Percentiles rank a stretch among this genome's conserved stretches.
Evolutionary conservation across 768 basidiomycete species (phyloP).

Genomic region (Russula virescens): DNA sequence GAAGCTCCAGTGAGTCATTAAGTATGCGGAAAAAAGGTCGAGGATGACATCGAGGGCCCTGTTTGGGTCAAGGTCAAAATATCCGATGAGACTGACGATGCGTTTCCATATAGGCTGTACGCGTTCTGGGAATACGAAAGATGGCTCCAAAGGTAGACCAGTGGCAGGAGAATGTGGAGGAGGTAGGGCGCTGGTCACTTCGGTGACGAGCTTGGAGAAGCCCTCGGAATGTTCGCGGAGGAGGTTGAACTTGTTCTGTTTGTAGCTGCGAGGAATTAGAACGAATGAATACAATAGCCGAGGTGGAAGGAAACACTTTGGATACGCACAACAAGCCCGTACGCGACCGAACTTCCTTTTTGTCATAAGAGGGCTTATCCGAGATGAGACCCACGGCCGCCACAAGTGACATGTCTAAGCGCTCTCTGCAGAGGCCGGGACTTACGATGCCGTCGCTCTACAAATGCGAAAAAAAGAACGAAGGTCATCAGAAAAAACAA

Average conservation of each 20-base stretch:
- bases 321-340: constrained; percentile 73
- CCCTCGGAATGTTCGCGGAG: constrained; percentile 97
- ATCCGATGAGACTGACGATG: constrained; percentile 84
- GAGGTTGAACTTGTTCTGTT: constrained; percentile 97
- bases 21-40: constrained; percentile 80
- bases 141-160: constrained; percentile 58
- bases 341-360: constrained; percentile 74
- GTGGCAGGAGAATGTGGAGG: constrained; percentile 65
- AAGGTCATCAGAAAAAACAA: neutral
- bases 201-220: constrained; percentile 86
- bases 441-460: constrained; percentile 57
- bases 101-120: constrained; percentile 74
- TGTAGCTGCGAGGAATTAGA: constrained; percentile 54
- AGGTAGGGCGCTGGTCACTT: constrained; percentile 73
- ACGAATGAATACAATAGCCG: constrained; percentile 1
- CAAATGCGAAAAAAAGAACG: neutral
- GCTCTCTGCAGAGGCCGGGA: constrained; percentile 60
- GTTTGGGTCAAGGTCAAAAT: constrained; percentile 95
- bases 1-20: constrained; percentile 80
- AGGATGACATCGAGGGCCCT: constrained; percentile 90
- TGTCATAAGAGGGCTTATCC: constrained; percentile 62
- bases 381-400: constrained; percentile 59
- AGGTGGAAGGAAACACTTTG: neutral
- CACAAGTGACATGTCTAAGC: constrained; percentile 62
- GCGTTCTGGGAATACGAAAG: constrained; percentile 52